Conservation (phyloP, 1,139 yeast species). For the Pneumocystis canis region DNA sequence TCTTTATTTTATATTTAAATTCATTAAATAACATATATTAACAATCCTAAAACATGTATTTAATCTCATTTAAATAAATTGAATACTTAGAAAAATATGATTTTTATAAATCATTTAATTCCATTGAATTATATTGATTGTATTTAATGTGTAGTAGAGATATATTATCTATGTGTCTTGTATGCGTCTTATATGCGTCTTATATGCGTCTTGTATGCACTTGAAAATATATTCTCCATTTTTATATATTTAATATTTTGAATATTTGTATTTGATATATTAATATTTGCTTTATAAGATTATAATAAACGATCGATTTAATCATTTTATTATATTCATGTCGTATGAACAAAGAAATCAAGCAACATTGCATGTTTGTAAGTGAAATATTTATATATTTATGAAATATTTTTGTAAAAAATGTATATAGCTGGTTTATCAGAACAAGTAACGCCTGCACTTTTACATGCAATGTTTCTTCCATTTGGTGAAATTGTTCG, state of each 20-base stretch:
- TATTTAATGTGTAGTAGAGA: too few species aligned
- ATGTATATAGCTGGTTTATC: background rate
- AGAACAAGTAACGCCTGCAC: background rate
- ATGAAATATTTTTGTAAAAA: background rate
- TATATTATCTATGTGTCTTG: background rate
- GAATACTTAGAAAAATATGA: too few species aligned
- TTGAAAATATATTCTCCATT: too few species aligned
- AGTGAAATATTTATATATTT: background rate
- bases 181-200: background rate
- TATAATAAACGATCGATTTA: background rate
- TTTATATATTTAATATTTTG: too few species aligned
- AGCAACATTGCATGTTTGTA: background rate
- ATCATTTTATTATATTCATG: slow-evolving; percentile 4
- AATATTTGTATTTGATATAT: too few species aligned
- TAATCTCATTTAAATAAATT: too few species aligned
- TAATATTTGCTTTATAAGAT: background rate
- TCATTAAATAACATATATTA: too few species aligned
- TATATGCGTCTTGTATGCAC: background rate
- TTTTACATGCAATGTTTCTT: slow-evolving; percentile 18
- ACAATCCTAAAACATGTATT: too few species aligned
- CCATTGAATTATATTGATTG: too few species aligned
- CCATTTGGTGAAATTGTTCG: slow-evolving; percentile 28
- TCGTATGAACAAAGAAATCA: background rate
- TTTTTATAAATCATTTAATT: too few species aligned
- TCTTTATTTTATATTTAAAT: too few species aligned